Base-by-base conservation (phyloP, 768 basidiomycete species). In the Suillus occidentalis region DNA sequence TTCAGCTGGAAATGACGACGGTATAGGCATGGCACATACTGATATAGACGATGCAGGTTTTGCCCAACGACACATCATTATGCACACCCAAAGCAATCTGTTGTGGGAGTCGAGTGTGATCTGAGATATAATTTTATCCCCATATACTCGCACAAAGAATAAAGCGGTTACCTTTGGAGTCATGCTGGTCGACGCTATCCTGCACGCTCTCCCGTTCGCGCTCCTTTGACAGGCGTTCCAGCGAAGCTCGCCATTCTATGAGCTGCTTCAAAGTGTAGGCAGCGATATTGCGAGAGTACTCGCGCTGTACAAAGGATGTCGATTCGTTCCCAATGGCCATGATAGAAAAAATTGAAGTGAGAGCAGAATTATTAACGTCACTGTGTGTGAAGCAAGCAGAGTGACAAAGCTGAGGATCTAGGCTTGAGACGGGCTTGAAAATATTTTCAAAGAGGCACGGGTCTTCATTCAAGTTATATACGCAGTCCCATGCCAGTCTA, bases 221-320 rank as follows among this genome's bases (percentile, higher is more conserved):
- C 28, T 58, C 37, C 5, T 40, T 28, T 59, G 39, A 40, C 25
- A 40, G 6, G 18, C 25, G 57, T 40, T 59, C 28, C 12, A 59
- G 58, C 18, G 58, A 59, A 42, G 39, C 25, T 20, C 39, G 58
- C 58, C 39, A 59, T 18, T 59, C 9, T 13, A 42, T 20, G 39
- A 59, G 58, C 40, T 59, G 58, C 58, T 31, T 59, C 40, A 59
- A 28, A 42, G 58, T 59, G 14, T 59, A 1, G 1, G 40, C 25
- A 42, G 58, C 40, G 3, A 59, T 59, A 31, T 28, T 22, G 40
- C 39, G 58, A 59, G 58, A 59, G 58, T 59, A 59, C 12, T 59
- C 58, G 25, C 12, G 58, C 18, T 20, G 40, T 59, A 3, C 22
- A 10, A 20, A 28, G 28, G 58, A 59, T 59, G 40, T 31, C 31